Evolutionary conservation across 306 rosid genomes (phyloP).

Genomic region (Castanopsis chinensis): DNA sequence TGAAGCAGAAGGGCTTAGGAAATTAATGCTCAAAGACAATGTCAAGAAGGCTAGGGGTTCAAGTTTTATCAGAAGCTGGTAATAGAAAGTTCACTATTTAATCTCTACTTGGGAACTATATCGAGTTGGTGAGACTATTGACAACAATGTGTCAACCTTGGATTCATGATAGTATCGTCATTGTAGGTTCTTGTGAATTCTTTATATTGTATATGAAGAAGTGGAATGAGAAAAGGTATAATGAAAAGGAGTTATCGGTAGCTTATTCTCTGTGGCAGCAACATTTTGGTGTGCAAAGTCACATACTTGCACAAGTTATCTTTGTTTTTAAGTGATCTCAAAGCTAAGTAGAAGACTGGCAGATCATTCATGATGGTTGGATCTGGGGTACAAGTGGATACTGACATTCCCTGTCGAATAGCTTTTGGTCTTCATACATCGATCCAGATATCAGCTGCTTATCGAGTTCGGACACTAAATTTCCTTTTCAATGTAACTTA

Average conservation of each 20-base stretch:
- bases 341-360: neutral
- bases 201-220: neutral
- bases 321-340: neutral
- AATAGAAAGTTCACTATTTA: neutral
- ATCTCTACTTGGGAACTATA: neutral
- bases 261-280: neutral
- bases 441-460: no score
- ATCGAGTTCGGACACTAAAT: no score
- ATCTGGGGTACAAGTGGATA: neutral
- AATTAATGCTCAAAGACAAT: slow-evolving; percentile 33
- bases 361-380: neutral
- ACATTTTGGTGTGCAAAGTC: neutral
- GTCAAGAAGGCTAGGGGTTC: slow-evolving; percentile 45
- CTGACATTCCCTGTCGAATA: neutral
- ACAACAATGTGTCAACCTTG: neutral
- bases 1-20: slow-evolving; percentile 54
- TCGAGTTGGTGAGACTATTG: neutral
- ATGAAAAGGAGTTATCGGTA: neutral
- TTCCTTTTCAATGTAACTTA: neutral
- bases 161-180: neutral
- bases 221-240: neutral
- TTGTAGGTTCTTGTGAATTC: neutral
- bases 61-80: slow-evolving; percentile 34
- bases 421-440: neutral
- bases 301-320: neutral